Base-by-base conservation (phyloP, 441 rosid species). In the Pelargonium myrrhifolium region DNA sequence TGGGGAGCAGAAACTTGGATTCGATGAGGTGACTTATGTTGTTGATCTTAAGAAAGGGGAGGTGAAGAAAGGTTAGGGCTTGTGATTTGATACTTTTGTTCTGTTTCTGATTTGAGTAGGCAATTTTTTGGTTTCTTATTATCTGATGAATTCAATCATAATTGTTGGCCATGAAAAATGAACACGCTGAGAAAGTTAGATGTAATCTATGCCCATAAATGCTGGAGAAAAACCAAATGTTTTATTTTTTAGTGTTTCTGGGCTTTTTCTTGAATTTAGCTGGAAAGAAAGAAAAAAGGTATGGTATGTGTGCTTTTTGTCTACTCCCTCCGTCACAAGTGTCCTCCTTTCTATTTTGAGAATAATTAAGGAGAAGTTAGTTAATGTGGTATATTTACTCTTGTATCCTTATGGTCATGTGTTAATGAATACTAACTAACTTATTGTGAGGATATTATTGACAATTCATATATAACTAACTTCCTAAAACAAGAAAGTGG, bases 21-120 rank as follows among this genome's bases (percentile, higher is more conserved):
- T 89, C 61, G 82, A 89, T 66, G 98, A 94, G 82, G 93, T 89
- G 71, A 69, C 75, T 60, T 88, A 75, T 74, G 75, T 82, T 68
- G 81, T 94, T 51, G 87, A 94, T 88, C 89, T 94, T 70, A 94
- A 94, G 87, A 89, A 85, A 83, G 99, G 97, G 63, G 81, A 85
- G 72, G 91, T 94, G 62, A 76, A 73, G 24, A 87, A 88, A 89
- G 99, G 98, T 93, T 70, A 35, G 81, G 51, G 42, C 15, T 75
- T 39, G 20, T 9, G 10, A 1, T 40, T 31, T 2, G 3, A n/a
- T 65, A 21, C 35, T 28, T 10, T 55, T 62, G 0, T 72, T 56
- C 28, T 1, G 28, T 21, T 18, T 4, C 35, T 61, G 64, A 10
- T 68, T 10, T 20, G 2, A 15, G 71, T 20, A 7, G 26, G 2